These are phyloP conservation scores for Malus hybrid DNA, from an alignment of 331 rosid species.

Conservation along the genomic window DNA sequence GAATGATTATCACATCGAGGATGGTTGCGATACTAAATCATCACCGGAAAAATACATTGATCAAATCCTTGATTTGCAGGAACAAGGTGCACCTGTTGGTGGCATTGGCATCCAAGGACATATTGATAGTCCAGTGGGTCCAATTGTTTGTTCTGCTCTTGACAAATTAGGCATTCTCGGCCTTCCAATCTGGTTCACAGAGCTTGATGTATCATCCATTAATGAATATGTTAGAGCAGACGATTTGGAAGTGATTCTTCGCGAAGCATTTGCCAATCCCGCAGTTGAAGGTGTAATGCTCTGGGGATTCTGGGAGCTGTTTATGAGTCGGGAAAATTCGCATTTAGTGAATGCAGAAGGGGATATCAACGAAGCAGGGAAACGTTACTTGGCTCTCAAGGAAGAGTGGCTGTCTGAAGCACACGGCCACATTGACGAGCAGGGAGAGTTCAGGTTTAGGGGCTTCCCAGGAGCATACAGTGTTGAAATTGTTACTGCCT, in stretches of 20 bases:
- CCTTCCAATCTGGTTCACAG: constrained; percentile 88
- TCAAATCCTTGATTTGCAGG: constrained; percentile 63
- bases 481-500: constrained; percentile 40
- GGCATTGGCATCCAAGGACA: constrained; percentile 96
- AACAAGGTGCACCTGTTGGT: constrained; percentile 76
- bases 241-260: constrained; percentile 76
- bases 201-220: constrained; percentile 73
- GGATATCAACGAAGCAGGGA: constrained; percentile 73
- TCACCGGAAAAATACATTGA: constrained; percentile 73
- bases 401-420: constrained; percentile 71
- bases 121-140: constrained; percentile 86
- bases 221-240: constrained; percentile 74
- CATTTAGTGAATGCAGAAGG: constrained; percentile 89
- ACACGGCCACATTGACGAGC: constrained; percentile 49
- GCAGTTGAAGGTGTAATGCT: constrained; percentile 69
- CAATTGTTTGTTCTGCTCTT: constrained; percentile 66
- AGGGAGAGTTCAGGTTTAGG: constrained; percentile 56
- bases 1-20: constrained; percentile 91
- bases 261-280: constrained; percentile 75
- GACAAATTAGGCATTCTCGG: constrained; percentile 76
- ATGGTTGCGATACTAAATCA: constrained; percentile 78
- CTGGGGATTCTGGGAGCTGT: constrained; percentile 94
- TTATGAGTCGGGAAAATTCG: constrained; percentile 64
- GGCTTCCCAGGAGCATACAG: constrained; percentile 72
- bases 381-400: constrained; percentile 52